phyloP scores from a whole-genome alignment of 2,329 filamentous ascomycete genomes.

The Pleoardoris graminearum region DNA sequence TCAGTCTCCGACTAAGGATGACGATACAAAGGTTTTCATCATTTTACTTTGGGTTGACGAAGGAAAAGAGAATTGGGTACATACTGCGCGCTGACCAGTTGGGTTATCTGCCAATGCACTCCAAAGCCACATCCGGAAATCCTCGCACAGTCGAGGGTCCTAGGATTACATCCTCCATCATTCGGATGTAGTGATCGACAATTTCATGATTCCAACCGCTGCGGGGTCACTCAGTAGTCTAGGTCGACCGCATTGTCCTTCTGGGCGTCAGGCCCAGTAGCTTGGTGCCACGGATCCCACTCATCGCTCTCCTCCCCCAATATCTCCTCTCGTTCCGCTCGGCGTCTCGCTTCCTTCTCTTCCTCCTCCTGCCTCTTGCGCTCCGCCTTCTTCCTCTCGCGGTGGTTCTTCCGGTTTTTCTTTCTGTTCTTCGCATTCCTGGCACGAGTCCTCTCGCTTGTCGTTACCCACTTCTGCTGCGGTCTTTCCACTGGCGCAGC shows the following conservation, averaged over 20 bases:
- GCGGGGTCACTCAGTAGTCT: slow-evolving; percentile 49
- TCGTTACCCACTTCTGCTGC: slow-evolving; percentile 34
- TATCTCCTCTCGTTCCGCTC: slow-evolving; percentile 15
- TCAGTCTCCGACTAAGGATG: slow-evolving; percentile 86
- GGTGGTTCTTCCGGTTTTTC: slow-evolving; percentile 29
- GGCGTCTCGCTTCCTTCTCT: slow-evolving; percentile 20
- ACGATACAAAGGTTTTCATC: slow-evolving; percentile 90
- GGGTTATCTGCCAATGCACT: neutral
- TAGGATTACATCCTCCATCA: no score
- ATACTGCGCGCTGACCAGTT: slow-evolving; percentile 9
- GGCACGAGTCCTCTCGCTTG: slow-evolving; percentile 29
- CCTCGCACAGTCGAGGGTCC: neutral
- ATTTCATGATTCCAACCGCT: no score
- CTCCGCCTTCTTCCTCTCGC: slow-evolving; percentile 29
- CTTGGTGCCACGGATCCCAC: slow-evolving; percentile 51
- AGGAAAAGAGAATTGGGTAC: slow-evolving; percentile 10
- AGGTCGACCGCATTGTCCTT: slow-evolving; percentile 48
- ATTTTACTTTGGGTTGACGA: slow-evolving; percentile 49
- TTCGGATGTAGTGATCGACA: no score
- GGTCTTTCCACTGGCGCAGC: slow-evolving; percentile 21
- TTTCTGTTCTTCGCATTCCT: slow-evolving; percentile 22
- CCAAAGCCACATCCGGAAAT: neutral
- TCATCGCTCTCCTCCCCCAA: slow-evolving; percentile 44
- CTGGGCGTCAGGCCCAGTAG: slow-evolving; percentile 50
- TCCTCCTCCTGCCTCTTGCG: slow-evolving; percentile 23